Conservation (phyloP, 768 basidiomycete genomes). For the Suillus discolor region DNA sequence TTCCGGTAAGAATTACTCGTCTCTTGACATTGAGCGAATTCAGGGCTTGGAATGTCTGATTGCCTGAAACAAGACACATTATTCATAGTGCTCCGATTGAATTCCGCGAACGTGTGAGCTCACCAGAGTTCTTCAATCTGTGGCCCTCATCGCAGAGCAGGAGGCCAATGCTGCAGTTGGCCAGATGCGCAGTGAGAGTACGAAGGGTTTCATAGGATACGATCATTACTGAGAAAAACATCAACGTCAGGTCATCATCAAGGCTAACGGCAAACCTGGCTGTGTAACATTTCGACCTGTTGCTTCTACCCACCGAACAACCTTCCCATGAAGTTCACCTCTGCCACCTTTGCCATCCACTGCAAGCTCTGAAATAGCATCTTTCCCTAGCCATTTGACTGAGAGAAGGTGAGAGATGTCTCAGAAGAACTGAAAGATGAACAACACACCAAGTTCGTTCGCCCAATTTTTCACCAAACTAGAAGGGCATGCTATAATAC, state of each 20-base stretch:
- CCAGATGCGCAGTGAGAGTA: slow-evolving; percentile 73
- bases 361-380: slow-evolving; percentile 78
- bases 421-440: slow-evolving; percentile 3
- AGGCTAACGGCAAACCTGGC: slow-evolving; percentile 59
- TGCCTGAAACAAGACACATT: slow-evolving; percentile 52
- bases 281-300: slow-evolving; percentile 88
- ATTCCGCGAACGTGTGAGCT: slow-evolving; percentile 16
- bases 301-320: slow-evolving; percentile 89
- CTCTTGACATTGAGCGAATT: slow-evolving; percentile 83
- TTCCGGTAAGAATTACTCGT: slow-evolving; percentile 92
- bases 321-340: slow-evolving; percentile 73
- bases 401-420: slow-evolving; percentile 5
- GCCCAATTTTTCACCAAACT: slow-evolving; percentile 99
- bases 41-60: slow-evolving; percentile 83
- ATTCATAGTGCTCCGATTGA: slow-evolving; percentile 3
- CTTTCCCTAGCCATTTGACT: slow-evolving; percentile 96
- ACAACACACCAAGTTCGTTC: slow-evolving; percentile 79
- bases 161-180: slow-evolving; percentile 81
- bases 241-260: background rate
- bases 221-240: slow-evolving; percentile 77
- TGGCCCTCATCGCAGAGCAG: slow-evolving; percentile 98
- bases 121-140: slow-evolving; percentile 93
- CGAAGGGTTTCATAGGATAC: slow-evolving; percentile 97
- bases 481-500: slow-evolving; percentile 95
- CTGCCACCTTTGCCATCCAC: slow-evolving; percentile 94